A percentile compares a stretch with the other conserved stretches of the same genome.
Evolutionary conservation across 1,284 basidiomycete genomes (phyloP).

Genomic region (Gomphus bonarii): DNA sequence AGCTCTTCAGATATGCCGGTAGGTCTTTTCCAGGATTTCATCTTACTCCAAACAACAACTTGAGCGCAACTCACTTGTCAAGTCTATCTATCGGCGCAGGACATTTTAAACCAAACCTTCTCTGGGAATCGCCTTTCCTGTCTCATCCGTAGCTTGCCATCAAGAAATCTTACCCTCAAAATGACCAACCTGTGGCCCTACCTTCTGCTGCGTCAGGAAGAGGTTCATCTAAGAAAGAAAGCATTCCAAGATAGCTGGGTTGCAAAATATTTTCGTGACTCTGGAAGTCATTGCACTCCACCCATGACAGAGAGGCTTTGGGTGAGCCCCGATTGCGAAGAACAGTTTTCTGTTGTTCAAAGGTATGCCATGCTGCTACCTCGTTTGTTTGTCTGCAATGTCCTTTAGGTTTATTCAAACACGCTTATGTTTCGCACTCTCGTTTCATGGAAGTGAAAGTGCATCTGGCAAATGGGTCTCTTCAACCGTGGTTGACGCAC

Average conservation of each 20-base stretch:
- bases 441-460: conserved; percentile 28
- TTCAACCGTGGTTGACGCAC: conserved; percentile 31
- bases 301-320: conserved; percentile 40
- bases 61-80: conserved; percentile 1
- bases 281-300: conserved; percentile 17
- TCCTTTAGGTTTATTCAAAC: conserved; percentile 47
- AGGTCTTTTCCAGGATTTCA: conserved; percentile 3
- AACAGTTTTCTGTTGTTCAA: conserved; percentile 43
- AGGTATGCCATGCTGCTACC: conserved; percentile 29
- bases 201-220: conserved; percentile 36
- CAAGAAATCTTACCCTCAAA: conserved; percentile 16
- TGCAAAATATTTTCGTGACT: conserved; percentile 21
- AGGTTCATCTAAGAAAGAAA: conserved; percentile 26
- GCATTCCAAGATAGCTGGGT: conserved; percentile 42
- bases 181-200: conserved; percentile 65
- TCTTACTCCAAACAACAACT: not conserved
- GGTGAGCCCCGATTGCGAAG: conserved; percentile 45
- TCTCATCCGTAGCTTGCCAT: conserved; percentile 28
- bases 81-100: conserved; percentile 54
- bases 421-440: conserved; percentile 49
- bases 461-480: conserved; percentile 25
- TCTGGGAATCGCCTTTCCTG: conserved; percentile 35
- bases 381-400: not conserved
- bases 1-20: conserved; percentile 60
- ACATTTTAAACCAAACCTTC: conserved; percentile 35